Evolutionary conservation across 768 basidiomycete genomes (phyloP), one percentile per base, ranked within the genome.

Genomic region (Termitomyces sp.): DNA sequence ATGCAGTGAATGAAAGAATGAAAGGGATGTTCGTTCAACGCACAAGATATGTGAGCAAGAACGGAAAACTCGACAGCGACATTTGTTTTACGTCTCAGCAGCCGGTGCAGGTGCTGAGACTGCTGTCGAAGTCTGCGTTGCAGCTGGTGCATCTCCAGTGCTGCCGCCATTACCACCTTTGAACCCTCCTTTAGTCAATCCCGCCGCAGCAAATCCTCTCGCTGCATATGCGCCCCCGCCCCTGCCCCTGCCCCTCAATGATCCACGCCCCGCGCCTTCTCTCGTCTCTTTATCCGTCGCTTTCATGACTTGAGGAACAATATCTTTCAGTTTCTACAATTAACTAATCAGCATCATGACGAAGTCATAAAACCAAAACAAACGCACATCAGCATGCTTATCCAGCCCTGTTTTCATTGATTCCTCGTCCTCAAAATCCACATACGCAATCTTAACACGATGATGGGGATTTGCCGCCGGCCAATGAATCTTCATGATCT

Each of bases 381-480:
- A 26, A 72, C 80, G 59, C 62, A 93, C 93, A 71, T 86, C 85
- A 28, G 79, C 82, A 63, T 91, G 88, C 66, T 86, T 89, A 58
- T 83, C 86, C 23, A 95, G 74, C 0, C 88, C 94, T 20, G 78
- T 81, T 65, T 84, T 90, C 90, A 95, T 91, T 10, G 86, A 78
- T 49, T 89, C 90, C 66, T 95, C 93, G 65, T 92, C 90, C 4
- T 85, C 88, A 72, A 96, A 97, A 68, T 96, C 95, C 55, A 97
- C 84, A 68, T 93, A 97, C 1, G 86, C 91, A 58, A 93, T 77
- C 63, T 80, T 84, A 56, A 77, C 72, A 49, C 86, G 82, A 10
- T 82, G 82, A 33, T 57, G 36, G 6, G 72, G 65, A 64, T 72
- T 78, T 13, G 70, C 58, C 63, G 72, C 63, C 0, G 89, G 89